A percentile compares a stretch with the other conserved stretches of the same genome.
phyloP scores from a whole-genome alignment of 345 rosid species.

The Gossypioides kirkii region DNA sequence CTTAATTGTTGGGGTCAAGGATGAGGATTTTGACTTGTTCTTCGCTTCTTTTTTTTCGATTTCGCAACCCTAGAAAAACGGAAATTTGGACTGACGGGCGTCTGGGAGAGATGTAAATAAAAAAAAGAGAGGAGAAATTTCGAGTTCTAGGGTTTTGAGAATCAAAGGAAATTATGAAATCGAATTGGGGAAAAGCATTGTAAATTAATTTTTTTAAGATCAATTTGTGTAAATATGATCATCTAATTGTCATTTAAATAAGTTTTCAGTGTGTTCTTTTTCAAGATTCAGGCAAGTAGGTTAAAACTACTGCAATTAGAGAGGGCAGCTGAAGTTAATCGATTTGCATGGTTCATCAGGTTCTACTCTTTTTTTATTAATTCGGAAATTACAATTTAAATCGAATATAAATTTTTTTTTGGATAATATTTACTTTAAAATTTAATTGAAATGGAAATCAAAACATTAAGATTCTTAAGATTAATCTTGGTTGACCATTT shows the following conservation, averaged over 20 bases:
- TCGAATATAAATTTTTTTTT: no score
- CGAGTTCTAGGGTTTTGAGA: neutral
- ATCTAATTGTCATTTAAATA: neutral
- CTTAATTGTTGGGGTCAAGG: conserved; percentile 89
- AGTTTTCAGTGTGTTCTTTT: neutral
- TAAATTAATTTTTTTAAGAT: neutral
- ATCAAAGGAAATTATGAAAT: neutral
- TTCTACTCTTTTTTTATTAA: no score
- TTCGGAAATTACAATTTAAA: neutral
- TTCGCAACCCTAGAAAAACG: neutral
- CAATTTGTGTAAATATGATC: neutral
- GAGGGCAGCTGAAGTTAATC: neutral
- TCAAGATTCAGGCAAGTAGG: neutral
- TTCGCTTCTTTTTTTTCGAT: neutral
- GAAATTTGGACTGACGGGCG: neutral
- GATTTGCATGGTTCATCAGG: no score
- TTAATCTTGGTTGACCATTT: no score
- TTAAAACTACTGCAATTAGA: neutral
- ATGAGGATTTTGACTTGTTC: neutral
- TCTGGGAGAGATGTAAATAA: neutral
- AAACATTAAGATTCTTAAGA: no score
- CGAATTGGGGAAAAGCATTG: neutral
- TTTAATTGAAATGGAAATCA: no score
- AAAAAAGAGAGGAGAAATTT: neutral
- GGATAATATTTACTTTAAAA: no score